Base-by-base conservation (phyloP, 768 basidiomycete species). In the Naganishia vishniacii region DNA sequence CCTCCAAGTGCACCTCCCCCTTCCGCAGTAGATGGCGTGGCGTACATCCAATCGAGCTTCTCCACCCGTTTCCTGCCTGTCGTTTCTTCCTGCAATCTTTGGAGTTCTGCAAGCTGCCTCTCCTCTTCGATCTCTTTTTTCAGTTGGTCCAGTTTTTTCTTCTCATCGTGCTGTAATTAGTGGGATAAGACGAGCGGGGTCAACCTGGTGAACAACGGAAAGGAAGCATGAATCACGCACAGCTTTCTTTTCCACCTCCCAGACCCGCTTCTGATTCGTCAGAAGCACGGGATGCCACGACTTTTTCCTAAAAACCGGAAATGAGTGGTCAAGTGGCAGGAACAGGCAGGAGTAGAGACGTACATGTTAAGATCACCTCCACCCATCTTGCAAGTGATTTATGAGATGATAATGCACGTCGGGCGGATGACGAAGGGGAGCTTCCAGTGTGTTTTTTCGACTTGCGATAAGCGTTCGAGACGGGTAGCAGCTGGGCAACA, bases 21-120 rank as follows among this genome's bases (percentile, higher is more conserved):
- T 66, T 82, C 86, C n/a, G 93, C 93, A 3, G 88, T 86, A 0
- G 91, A 90, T 4, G 95, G 95, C 1, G 94, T 95, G n/a, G 94
- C 81, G 80, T 98, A 99, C 91, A 99, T 94, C 95, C 95, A 99
- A 76, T 99, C 95, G 51, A 99, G 77, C 75, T 91, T 91, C 79
- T 97, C 93, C 58, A 87, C 85, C 68, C 89, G 81, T 79, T 93
- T 95, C 81, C 88, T 91, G 34, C 94, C 94, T 11, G 94, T 97
- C 68, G 93, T 85, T 69, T 89, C 89, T 75, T 94, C 92, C 77
- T 98, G 94, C 62, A 99, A 78, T 58, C 93, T 84, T 75, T 98
- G 95, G 8, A 99, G 84, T 71, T 99, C 95, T 69, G 94, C 92
- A 1, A 99, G 78, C 74, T 97, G 94, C 6, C 95, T 83, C 75